These are phyloP conservation scores for Omphalotus guepiniiformis DNA, from an alignment of 768 basidiomycete species.

Conservation along the genomic window DNA sequence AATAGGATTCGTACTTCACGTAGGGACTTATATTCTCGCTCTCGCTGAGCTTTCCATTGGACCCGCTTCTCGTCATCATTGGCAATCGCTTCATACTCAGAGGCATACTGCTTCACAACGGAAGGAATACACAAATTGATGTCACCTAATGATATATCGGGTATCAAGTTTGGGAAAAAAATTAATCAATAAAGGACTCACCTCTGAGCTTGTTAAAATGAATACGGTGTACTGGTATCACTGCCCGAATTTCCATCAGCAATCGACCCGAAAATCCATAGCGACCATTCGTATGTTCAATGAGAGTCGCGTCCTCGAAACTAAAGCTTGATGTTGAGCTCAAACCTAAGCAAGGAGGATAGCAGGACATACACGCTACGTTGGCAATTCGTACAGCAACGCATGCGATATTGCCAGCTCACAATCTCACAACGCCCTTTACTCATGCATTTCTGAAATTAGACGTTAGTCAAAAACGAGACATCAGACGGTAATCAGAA, in stretches of 20 bases:
- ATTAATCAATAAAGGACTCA: not conserved
- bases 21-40: no score
- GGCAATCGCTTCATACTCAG: no score
- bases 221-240: not conserved
- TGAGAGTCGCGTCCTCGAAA: not conserved
- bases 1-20: not conserved
- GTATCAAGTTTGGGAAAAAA: no score
- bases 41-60: no score
- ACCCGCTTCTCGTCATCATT: no score
- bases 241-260: not conserved
- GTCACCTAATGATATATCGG: no score
- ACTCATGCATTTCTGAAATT: conserved; percentile 3
- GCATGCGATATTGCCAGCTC: conserved; percentile 27
- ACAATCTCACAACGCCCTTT: conserved; percentile 27
- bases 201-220: not conserved
- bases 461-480: conserved; percentile 8
- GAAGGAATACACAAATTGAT: no score
- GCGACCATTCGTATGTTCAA: not conserved
- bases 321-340: not conserved
- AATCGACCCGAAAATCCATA: not conserved
- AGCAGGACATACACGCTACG: conserved; percentile 20
- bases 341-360: not conserved
- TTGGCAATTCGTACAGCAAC: conserved; percentile 26
- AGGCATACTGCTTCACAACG: no score
- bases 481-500: not conserved